Evolutionary conservation across 164 flowering plant genomes (phyloP), one percentile per base, ranked within the genome.

Genomic region (Paratinospora sagittata): DNA sequence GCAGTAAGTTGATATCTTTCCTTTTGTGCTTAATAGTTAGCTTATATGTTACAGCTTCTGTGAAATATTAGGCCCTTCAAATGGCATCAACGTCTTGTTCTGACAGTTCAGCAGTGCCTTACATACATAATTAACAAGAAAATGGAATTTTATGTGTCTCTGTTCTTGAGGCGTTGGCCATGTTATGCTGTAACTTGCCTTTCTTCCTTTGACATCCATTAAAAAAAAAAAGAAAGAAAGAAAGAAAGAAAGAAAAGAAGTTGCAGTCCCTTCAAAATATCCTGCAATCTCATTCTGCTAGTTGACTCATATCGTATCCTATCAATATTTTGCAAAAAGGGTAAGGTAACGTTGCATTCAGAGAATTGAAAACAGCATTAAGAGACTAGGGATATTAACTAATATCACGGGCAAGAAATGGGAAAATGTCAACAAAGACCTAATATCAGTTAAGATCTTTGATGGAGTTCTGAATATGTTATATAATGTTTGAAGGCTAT

Each of bases 1-100:
- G 85, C 98, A 63, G 98, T 93, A 77, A 89, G 97, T 85, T 66
- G 2, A 45, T 33, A n/a, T 11, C 58, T 67, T 27, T 63, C 57
- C 58, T 26, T 49, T 11, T 66, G 64, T 33, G 6, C 47, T 0
- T 60, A 47, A n/a, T 52, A 34, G 12, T 72, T 45, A 27, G 37
- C 2, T 55, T 58, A 19, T 65, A 4, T 0, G 34, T 34, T 52
- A 52, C 19, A 21, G n/a, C 24, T 65, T 72, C 7, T 3, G 21
- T n/a, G 21, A 33, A 43, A 30, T 58, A 14, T 37, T 52, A 12
- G 13, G 9, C 41, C 21, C 63, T 21, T 14, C 8, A 19, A 13
- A 61, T 10, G 27, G 24, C 8, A 21, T 52, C 1, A 4, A 2
- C 9, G 49, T 16, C 14, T 43, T 43, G 49, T 9, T 52, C 4